Conservation (phyloP, 2,329 filamentous ascomycete species). For the Stemphylium vesicarium region DNA sequence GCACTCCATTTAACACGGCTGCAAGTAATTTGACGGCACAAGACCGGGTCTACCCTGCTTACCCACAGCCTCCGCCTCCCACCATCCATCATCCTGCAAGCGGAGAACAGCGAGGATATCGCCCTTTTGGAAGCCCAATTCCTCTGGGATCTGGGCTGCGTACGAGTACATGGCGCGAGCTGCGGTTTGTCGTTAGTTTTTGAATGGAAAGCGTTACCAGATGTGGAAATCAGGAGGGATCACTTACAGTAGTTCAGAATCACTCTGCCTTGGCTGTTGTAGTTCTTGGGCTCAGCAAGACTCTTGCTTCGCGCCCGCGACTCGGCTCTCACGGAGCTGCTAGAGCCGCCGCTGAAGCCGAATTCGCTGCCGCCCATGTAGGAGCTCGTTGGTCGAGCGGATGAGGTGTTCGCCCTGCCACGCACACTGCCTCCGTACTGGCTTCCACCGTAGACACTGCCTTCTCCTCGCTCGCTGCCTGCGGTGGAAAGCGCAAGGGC, state of each 20-base stretch:
- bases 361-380: conserved; percentile 49
- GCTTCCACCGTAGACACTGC: conserved; percentile 48
- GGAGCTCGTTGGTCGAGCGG: conserved; percentile 51
- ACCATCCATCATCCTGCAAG: conserved; percentile 98
- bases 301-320: conserved; percentile 75
- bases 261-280: conserved; percentile 82
- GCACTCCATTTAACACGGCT: conserved; percentile 55
- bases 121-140: conserved; percentile 89
- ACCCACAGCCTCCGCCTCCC: conserved; percentile 92
- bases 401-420: conserved; percentile 28
- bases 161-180: conserved; percentile 95
- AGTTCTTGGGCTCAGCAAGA: conserved; percentile 82
- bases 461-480: conserved; percentile 45
- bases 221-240: neutral
- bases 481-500: conserved; percentile 54
- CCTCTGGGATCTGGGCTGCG: conserved; percentile 91
- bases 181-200: conserved; percentile 47
- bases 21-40: conserved; percentile 72
- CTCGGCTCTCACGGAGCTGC: conserved; percentile 42
- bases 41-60: conserved; percentile 62
- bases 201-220: neutral
- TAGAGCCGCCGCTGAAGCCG: conserved; percentile 31
- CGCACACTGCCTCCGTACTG: conserved; percentile 50
- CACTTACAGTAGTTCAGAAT: conserved; percentile 93
- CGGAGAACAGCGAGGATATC: conserved; percentile 87